phyloP scores from a whole-genome alignment of 305 asterid species.

The Ilex paraguariensis region DNA sequence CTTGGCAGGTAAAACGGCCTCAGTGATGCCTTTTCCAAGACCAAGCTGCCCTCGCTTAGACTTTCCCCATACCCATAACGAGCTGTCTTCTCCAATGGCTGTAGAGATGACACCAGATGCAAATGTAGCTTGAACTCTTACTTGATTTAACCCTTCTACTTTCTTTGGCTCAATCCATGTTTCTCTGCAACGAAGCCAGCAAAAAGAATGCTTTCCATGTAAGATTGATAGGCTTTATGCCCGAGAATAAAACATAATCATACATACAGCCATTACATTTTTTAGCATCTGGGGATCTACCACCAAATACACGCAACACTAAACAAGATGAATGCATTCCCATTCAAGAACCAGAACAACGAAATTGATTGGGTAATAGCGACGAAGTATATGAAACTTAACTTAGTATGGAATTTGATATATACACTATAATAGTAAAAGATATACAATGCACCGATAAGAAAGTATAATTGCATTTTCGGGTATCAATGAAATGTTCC shows the following conservation, averaged over 20 bases:
- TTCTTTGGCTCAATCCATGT: conserved; percentile 63
- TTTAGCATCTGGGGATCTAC: not conserved
- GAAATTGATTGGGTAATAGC: not conserved
- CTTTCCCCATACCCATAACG: conserved; percentile 94
- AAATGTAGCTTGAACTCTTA: conserved; percentile 52
- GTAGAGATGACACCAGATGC: conserved; percentile 87
- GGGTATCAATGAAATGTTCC: no score
- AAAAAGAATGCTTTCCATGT: not conserved
- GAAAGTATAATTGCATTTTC: no score
- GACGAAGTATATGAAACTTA: no score
- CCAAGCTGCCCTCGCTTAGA: conserved; percentile 97
- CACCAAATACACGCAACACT: not conserved
- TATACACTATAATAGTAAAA: no score
- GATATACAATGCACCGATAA: no score
- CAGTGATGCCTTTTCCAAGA: conserved; percentile 51
- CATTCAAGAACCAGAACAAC: not conserved
- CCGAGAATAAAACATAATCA: not conserved
- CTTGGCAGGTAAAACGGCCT: conserved; percentile 57
- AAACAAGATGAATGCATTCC: not conserved
- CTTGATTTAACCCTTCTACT: conserved; percentile 64
- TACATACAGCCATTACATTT: not conserved
- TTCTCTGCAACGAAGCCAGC: conserved; percentile 40
- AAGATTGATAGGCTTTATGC: no score
- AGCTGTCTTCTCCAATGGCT: conserved; percentile 78
- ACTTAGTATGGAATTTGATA: no score